Evolutionary conservation across 2,329 filamentous ascomycete genomes (phyloP).

Genomic region (Sclerotinia spermophila): DNA sequence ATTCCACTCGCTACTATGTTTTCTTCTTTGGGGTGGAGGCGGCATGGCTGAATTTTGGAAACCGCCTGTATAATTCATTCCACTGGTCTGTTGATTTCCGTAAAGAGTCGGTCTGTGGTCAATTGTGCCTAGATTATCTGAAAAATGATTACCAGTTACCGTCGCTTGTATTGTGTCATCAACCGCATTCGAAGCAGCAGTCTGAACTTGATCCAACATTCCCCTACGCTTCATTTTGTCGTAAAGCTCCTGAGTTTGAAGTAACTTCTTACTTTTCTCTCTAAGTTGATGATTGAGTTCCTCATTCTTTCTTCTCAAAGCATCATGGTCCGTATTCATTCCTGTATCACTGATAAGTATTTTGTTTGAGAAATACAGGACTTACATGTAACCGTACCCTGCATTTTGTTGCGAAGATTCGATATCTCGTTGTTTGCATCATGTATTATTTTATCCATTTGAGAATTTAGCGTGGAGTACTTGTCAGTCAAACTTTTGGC

Average conservation of each 20-base stretch:
- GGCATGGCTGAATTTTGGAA: slow-evolving; percentile 17
- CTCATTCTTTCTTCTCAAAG: slow-evolving; percentile 65
- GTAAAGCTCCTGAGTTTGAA: slow-evolving; percentile 64
- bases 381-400: slow-evolving; percentile 45
- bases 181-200: slow-evolving; percentile 50
- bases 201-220: slow-evolving; percentile 52
- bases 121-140: slow-evolving; percentile 28
- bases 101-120: slow-evolving; percentile 24
- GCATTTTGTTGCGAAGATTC: slow-evolving; percentile 60
- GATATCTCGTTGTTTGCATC: slow-evolving; percentile 73
- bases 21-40: slow-evolving; percentile 14
- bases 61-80: slow-evolving; percentile 11
- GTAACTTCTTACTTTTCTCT: slow-evolving; percentile 67
- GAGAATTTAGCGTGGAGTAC: slow-evolving; percentile 58
- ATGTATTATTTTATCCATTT: slow-evolving; percentile 69
- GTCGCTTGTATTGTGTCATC: slow-evolving; percentile 41
- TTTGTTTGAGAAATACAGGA: background rate
- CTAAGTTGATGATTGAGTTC: slow-evolving; percentile 63
- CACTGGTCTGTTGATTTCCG: slow-evolving; percentile 19
- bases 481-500: slow-evolving; percentile 70
- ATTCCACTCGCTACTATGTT: slow-evolving; percentile 25
- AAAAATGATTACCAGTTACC: slow-evolving; percentile 29
- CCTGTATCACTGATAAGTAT: slow-evolving; percentile 38
- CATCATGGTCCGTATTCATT: slow-evolving; percentile 59
- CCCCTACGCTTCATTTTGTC: slow-evolving; percentile 56